Evolutionary conservation across 169 alveolate species (phyloP).

Genomic region (Plasmodium coatneyi): DNA sequence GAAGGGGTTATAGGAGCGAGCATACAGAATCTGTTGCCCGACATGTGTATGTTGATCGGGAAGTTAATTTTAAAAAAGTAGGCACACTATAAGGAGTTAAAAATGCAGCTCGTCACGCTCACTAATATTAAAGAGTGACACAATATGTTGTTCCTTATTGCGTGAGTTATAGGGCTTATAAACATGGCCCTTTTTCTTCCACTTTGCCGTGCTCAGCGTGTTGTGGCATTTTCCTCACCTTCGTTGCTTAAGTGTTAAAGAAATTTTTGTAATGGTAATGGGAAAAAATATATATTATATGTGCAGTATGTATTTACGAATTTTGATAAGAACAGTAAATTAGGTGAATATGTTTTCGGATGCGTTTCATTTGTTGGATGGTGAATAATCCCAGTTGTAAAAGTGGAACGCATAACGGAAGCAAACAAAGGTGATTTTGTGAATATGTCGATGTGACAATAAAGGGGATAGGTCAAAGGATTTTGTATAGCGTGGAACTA

Average conservation of each 20-base stretch:
- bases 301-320: background rate
- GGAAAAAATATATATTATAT: background rate
- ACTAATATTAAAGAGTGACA: background rate
- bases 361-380: background rate
- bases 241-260: background rate
- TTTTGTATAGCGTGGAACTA: background rate
- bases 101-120: background rate
- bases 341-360: background rate
- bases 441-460: background rate
- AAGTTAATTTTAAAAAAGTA: background rate
- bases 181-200: background rate
- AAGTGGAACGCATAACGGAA: background rate
- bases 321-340: background rate
- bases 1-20: background rate
- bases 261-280: background rate
- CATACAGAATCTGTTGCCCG: background rate
- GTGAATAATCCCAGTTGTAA: background rate
- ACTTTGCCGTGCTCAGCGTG: background rate
- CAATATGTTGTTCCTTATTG: background rate
- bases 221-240: background rate
- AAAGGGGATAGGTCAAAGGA: background rate
- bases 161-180: background rate
- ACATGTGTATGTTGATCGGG: background rate
- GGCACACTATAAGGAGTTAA: background rate
- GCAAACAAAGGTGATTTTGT: background rate